Base-by-base conservation (phyloP, 106 monocot genomes). In the Acanthochlamys bracteata region DNA sequence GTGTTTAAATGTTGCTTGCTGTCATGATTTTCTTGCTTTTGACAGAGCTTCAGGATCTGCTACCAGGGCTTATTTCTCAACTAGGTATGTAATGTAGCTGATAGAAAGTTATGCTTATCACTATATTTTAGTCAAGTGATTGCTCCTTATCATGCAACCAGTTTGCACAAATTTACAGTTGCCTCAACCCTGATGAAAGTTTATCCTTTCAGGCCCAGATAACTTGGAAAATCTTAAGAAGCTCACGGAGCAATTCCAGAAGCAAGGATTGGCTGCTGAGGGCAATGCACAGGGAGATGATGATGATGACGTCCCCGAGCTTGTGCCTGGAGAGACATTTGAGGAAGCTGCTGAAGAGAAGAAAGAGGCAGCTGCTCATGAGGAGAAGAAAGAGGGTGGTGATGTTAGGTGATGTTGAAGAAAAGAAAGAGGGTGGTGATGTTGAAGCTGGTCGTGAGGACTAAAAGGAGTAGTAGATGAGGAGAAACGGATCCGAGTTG, bases 201-300 rank as follows among this genome's bases (percentile, higher is more conserved):
- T 42, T 42, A 17, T 20, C 24, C 2, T n/a, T 66, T 58, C 58
- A 69, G 69, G 69, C 2, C 24, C 58, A 15, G 69, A 69, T 46
- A 69, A 69, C 58, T 46, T 59, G 23, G 69, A 69, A 41, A 59
- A 69, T 25, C 43, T 69, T 43, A 69, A 57, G 69, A 55, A 22
- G 42, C 57, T 69, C 1, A 42, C 69, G 1, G 58, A 69, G 55
- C 69, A 69, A 25, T 45, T 59, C 57, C 69, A 59, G 58, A 69
- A 69, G 43, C 69, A 59, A 57, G 43, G 16, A 16, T 42, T 42
- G 9, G 24, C 23, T 69, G 57, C 57, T 10, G 43, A 43, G 13
- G 69, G 17, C 2, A 64, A 16, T 25, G 24, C 21, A 15, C 57
- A 42, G 57, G 58, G 33, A 33, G 33, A 57, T 6, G 57, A 58